These are phyloP conservation scores for Coniochaeta ligniaria DNA, from an alignment of 2,329 filamentous ascomycete genomes.

Conservation along the genomic window DNA sequence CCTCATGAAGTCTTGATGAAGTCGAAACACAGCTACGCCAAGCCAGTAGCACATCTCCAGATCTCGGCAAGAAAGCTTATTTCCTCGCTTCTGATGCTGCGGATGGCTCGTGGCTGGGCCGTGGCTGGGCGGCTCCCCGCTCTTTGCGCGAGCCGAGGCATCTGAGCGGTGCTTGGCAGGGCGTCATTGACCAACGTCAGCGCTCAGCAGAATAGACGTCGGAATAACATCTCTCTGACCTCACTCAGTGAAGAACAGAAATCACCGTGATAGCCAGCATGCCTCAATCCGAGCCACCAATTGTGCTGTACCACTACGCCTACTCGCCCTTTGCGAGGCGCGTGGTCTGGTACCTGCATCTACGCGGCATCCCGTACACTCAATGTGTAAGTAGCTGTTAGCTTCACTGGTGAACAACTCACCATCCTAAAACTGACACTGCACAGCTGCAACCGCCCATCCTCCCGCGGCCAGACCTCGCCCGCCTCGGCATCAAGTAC, in stretches of 20 bases:
- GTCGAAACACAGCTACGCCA: not conserved
- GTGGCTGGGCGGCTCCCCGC: not conserved
- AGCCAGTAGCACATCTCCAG: not conserved
- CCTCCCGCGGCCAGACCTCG: slow-evolving; percentile 60
- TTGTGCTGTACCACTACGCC: slow-evolving; percentile 60
- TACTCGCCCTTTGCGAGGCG: slow-evolving; percentile 58
- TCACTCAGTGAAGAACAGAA: not conserved
- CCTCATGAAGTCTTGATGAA: too few relatives aligned
- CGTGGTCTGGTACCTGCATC: slow-evolving; percentile 59
- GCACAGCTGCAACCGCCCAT: slow-evolving; percentile 56
- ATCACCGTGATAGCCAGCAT: not conserved
- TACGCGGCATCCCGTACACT: slow-evolving; percentile 57
- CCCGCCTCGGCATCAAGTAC: slow-evolving; percentile 54
- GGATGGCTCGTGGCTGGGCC: not conserved
- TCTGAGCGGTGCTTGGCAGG: not conserved
- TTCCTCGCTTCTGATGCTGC: not conserved
- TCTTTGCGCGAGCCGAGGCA: not conserved
- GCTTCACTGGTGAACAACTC: not conserved
- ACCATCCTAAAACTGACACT: not conserved
- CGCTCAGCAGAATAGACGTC: not conserved
- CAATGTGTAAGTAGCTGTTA: slow-evolving; percentile 51
- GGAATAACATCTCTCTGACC: not conserved
- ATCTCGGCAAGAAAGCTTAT: not conserved
- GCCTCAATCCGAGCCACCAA: slow-evolving; percentile 15
- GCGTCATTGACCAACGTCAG: not conserved